phyloP scores from a whole-genome alignment of 768 basidiomycete genomes.

The Nidularia pulvinata region DNA sequence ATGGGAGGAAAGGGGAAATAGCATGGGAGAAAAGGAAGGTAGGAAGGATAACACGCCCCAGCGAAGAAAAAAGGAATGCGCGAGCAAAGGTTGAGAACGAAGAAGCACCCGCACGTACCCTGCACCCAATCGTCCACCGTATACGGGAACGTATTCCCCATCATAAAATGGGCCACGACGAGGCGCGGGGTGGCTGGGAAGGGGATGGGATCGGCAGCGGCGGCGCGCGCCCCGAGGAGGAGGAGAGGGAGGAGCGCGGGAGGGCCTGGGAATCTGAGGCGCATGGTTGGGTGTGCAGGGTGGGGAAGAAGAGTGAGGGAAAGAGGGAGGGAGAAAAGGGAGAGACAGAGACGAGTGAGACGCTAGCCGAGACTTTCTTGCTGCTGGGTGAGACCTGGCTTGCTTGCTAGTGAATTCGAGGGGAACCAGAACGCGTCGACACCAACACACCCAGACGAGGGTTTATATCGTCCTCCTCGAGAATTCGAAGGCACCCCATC shows the following conservation, averaged over 20 bases:
- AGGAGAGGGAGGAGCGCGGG: neutral
- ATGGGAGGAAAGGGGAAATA: neutral
- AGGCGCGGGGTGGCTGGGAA: conserved; percentile 16
- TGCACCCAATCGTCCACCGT: conserved; percentile 41
- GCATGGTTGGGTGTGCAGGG: neutral
- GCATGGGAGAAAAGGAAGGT: neutral
- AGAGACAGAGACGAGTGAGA: too few relatives aligned
- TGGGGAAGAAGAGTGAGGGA: neutral
- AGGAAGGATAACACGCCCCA: neutral
- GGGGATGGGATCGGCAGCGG: neutral
- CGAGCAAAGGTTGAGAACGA: too few relatives aligned
- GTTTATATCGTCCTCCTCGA: too few relatives aligned
- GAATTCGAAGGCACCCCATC: too few relatives aligned
- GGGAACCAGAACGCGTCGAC: too few relatives aligned
- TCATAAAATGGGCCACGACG: conserved; percentile 59
- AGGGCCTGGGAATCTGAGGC: neutral
- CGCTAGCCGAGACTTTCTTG: too few relatives aligned
- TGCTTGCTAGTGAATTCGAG: too few relatives aligned
- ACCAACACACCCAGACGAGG: too few relatives aligned
- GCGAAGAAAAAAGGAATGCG: neutral
- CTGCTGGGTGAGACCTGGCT: too few relatives aligned
- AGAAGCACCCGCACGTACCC: conserved; percentile 11
- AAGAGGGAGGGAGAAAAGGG: neutral
- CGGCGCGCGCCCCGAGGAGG: neutral
- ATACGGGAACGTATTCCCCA: conserved; percentile 65